A percentile compares a stretch with the other conserved stretches of the same genome.
Evolutionary conservation across 176 grass and related monocot species (phyloP).

Genomic region (Panicum miliaceum): DNA sequence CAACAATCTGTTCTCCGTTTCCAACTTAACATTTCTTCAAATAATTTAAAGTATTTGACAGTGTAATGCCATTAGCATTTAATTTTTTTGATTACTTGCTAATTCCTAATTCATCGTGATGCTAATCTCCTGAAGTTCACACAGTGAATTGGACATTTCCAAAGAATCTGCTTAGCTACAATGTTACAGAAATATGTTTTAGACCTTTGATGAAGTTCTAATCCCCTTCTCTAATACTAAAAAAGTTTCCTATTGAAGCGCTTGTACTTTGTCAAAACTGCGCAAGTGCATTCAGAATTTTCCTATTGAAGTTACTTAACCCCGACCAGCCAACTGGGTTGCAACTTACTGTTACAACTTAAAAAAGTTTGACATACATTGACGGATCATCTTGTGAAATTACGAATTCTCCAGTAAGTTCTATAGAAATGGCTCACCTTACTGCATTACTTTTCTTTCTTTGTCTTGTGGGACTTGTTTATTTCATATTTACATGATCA

Average conservation of each 20-base stretch:
- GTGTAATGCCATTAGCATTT: constrained; percentile 16
- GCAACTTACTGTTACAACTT: constrained; percentile 45
- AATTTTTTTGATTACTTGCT: constrained; percentile 1
- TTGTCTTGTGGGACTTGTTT: background rate
- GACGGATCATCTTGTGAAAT: constrained; percentile 49
- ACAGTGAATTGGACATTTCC: constrained; percentile 14
- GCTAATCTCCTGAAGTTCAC: background rate
- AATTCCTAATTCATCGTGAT: constrained; percentile 23
- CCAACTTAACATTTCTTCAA: background rate
- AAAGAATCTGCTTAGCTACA: background rate
- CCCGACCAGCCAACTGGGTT: constrained; percentile 36
- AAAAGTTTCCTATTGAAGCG: no score
- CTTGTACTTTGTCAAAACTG: constrained; percentile 37
- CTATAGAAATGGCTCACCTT: constrained; percentile 21
- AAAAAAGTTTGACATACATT: constrained; percentile 53
- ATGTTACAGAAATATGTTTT: constrained; percentile 15
- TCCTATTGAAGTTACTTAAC: constrained; percentile 46
- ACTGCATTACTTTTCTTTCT: background rate
- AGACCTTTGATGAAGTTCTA: background rate
- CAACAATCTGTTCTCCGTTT: constrained; percentile 9
- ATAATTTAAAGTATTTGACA: background rate
- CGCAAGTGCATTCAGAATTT: constrained; percentile 37
- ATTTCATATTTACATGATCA: constrained; percentile 12
- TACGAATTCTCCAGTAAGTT: constrained; percentile 48
- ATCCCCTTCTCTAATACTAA: constrained; percentile 25